Conservation (phyloP, 192 early-diverging fungal genomes). For the Pilaira anomala region DNA sequence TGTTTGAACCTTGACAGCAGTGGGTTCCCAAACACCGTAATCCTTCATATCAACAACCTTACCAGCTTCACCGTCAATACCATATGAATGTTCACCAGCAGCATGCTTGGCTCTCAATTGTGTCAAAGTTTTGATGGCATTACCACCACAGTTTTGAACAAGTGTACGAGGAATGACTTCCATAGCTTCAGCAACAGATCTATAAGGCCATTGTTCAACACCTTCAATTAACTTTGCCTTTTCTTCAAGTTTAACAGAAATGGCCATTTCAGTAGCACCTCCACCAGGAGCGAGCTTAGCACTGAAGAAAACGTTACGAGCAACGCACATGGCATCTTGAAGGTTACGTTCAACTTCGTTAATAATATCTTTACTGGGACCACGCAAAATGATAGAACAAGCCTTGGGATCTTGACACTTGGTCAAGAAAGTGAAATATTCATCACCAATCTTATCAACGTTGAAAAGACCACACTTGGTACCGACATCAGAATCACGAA, state of each 20-base stretch:
- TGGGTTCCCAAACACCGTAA: slow-evolving; percentile 99
- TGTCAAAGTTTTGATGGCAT: slow-evolving; percentile 95
- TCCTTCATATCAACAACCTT: slow-evolving; percentile 94
- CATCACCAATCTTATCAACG: slow-evolving; percentile 98
- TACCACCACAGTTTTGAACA: slow-evolving; percentile 98
- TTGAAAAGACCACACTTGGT: slow-evolving; percentile 91
- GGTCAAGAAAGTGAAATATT: slow-evolving; percentile 95
- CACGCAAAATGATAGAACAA: slow-evolving; percentile 95
- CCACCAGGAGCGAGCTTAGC: slow-evolving; percentile 93
- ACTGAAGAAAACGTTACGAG: slow-evolving; percentile 97
- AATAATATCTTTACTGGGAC: slow-evolving; percentile 95
- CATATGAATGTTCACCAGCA: slow-evolving; percentile 81
- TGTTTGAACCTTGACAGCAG: slow-evolving; percentile 99
- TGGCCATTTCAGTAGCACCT: slow-evolving; percentile 97
- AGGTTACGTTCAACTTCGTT: slow-evolving; percentile 98
- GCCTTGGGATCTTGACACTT: slow-evolving; percentile 96
- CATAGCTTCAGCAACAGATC: slow-evolving; percentile 89
- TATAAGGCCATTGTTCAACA: slow-evolving; percentile 96
- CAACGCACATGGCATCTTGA: slow-evolving; percentile 98
- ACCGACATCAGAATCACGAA: slow-evolving; percentile 95
- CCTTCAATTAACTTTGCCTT: slow-evolving; percentile 88
- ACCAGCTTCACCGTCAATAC: slow-evolving; percentile 92
- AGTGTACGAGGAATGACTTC: slow-evolving; percentile 98
- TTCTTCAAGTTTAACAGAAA: slow-evolving; percentile 84
- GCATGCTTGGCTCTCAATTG: slow-evolving; percentile 95